These are phyloP conservation scores for Ceratobasidium papillatum DNA, from an alignment of 1,284 basidiomycete species.

Conservation along the genomic window DNA sequence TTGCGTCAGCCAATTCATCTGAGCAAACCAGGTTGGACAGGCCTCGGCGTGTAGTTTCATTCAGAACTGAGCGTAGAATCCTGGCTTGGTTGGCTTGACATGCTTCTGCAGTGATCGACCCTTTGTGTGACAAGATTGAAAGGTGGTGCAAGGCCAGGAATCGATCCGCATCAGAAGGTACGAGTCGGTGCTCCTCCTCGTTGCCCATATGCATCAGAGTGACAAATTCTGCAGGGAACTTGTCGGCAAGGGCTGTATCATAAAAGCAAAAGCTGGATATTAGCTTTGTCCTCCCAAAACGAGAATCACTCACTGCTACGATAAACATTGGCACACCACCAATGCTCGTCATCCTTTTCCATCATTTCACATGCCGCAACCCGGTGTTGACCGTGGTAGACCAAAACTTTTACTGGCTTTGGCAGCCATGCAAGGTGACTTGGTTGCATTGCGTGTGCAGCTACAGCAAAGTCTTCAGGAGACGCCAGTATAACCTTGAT, in stretches of 20 bases:
- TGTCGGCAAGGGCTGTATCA: neutral
- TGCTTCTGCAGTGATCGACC: neutral
- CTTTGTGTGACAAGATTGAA: neutral
- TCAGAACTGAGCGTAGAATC: neutral
- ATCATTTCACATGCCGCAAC: neutral
- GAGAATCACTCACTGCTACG: neutral
- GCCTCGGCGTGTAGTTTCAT: neutral
- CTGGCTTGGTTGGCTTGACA: neutral
- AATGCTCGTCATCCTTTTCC: neutral
- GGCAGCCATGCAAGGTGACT: neutral
- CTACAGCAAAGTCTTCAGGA: neutral
- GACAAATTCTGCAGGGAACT: constrained; percentile 4
- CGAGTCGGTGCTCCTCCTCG: neutral
- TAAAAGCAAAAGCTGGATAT: no score
- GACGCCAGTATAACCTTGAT: neutral
- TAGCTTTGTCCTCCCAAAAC: neutral
- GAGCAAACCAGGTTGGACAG: neutral
- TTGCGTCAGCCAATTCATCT: neutral
- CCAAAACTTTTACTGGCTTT: neutral
- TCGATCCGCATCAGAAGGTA: neutral
- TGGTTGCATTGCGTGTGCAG: neutral
- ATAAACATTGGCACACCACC: constrained; percentile 19
- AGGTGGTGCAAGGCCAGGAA: constrained; percentile 2
- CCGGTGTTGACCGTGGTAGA: neutral
- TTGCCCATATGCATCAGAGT: constrained; percentile 23